A percentile compares a stretch with the other conserved stretches of the same genome.
phyloP scores from a whole-genome alignment of 371 early-diverging fungal species.

The Catenaria anguillulae region DNA sequence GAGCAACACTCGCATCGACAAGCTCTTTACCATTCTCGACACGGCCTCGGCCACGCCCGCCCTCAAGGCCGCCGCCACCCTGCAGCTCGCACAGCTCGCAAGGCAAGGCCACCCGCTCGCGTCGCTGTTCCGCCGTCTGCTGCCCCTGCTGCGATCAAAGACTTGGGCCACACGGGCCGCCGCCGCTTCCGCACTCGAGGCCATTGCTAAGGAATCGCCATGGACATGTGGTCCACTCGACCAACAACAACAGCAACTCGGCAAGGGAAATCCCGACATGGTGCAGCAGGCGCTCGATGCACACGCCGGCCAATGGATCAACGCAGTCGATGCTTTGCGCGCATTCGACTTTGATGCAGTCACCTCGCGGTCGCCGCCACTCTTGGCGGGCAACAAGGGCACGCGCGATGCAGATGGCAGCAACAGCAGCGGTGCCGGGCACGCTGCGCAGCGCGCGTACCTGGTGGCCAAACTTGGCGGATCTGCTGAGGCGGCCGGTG shows the following conservation, averaged over 20 bases:
- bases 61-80: conserved; percentile 79
- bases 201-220: conserved; percentile 72
- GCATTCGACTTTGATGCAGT: no score
- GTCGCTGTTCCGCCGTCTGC: conserved; percentile 65
- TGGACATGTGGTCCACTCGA: conserved; percentile 52
- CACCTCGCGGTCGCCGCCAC: conserved; percentile 24
- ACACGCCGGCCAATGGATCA: not conserved
- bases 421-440: no score
- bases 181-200: conserved; percentile 78
- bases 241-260: conserved; percentile 5
- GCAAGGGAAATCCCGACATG: conserved; percentile 16
- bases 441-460: not conserved
- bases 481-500: not conserved
- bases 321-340: not conserved
- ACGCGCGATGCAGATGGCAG: not conserved
- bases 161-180: conserved; percentile 94
- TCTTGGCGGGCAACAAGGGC: conserved; percentile 6
- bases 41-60: conserved; percentile 71
- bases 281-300: not conserved
- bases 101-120: conserved; percentile 81
- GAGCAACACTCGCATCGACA: conserved; percentile 56
- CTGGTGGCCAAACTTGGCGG: not conserved
- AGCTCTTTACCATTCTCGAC: conserved; percentile 79
- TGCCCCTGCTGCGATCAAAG: conserved; percentile 19
- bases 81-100: conserved; percentile 76